These are phyloP conservation scores for Boletus reticuloceps DNA, from an alignment of 768 basidiomycete genomes.

Conservation along the genomic window DNA sequence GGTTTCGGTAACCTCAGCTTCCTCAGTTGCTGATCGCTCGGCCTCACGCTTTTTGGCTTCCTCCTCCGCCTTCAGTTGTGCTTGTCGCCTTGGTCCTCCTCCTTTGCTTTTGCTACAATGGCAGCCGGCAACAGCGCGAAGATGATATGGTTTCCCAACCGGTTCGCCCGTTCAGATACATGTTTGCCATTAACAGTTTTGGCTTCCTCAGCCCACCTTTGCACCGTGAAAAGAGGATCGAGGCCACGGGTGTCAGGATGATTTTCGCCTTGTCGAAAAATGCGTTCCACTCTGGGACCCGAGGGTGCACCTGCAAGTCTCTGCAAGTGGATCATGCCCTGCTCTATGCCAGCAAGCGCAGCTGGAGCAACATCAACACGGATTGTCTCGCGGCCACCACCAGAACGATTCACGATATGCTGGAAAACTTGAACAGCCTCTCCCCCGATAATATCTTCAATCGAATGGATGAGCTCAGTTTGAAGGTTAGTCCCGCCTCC, in stretches of 20 bases:
- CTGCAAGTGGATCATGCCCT: constrained; percentile 47
- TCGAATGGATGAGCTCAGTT: constrained; percentile 66
- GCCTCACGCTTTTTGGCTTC: constrained; percentile 38
- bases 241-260: constrained; percentile 49
- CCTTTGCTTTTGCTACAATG: constrained; percentile 50
- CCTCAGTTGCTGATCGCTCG: constrained; percentile 30
- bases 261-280: constrained; percentile 44
- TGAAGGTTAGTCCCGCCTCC: constrained; percentile 45
- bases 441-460: constrained; percentile 79
- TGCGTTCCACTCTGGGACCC: constrained; percentile 61
- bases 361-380: constrained; percentile 74
- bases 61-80: constrained; percentile 57
- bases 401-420: constrained; percentile 67
- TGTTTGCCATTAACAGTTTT: constrained; percentile 79
- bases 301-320: constrained; percentile 47
- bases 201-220: constrained; percentile 88
- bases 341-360: constrained; percentile 57
- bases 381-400: constrained; percentile 61
- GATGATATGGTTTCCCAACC: constrained; percentile 67
- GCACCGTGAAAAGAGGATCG: constrained; percentile 75
- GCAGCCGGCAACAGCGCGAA: constrained; percentile 80
- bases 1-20: constrained; percentile 35
- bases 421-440: constrained; percentile 83
- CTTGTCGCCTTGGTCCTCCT: constrained; percentile 39
- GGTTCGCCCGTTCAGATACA: constrained; percentile 61